Conservation (phyloP, 345 rosid genomes). For the Draba incana region DNA sequence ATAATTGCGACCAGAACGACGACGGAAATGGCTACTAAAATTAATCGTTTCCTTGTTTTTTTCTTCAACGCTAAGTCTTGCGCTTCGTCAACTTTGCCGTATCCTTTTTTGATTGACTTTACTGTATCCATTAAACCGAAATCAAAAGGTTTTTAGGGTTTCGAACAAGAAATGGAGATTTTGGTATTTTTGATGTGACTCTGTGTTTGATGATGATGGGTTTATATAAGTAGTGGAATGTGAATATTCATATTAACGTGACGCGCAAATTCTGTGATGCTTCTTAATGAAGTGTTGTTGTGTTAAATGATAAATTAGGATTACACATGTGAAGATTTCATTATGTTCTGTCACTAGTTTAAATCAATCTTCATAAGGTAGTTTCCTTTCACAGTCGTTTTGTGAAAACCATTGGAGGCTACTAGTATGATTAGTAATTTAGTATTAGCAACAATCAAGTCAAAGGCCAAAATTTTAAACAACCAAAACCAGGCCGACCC, state of each 20-base stretch:
- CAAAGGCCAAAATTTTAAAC: no score
- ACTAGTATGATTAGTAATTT: no score
- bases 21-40: constrained; percentile 49
- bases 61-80: constrained; percentile 61
- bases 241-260: background rate
- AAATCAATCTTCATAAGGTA: constrained; percentile 13
- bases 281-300: constrained; percentile 29
- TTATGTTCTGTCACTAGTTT: constrained; percentile 9
- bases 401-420: no score
- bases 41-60: constrained; percentile 59
- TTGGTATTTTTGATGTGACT: background rate
- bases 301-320: constrained; percentile 5
- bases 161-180: background rate
- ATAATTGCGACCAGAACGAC: constrained; percentile 50
- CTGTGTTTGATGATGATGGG: background rate
- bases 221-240: constrained; percentile 20
- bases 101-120: constrained; percentile 73
- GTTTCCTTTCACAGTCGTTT: constrained; percentile 5
- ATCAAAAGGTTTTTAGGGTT: background rate
- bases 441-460: no score
- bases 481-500: no score
- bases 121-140: constrained; percentile 55
- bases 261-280: constrained; percentile 1
- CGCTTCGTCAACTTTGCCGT: constrained; percentile 78
- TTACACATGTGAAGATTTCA: constrained; percentile 18